Percentiles rank a stretch among this genome's conserved stretches.
Conservation (phyloP, 2,329 filamentous ascomycete genomes). For the Akanthomyces uredinophilus region DNA sequence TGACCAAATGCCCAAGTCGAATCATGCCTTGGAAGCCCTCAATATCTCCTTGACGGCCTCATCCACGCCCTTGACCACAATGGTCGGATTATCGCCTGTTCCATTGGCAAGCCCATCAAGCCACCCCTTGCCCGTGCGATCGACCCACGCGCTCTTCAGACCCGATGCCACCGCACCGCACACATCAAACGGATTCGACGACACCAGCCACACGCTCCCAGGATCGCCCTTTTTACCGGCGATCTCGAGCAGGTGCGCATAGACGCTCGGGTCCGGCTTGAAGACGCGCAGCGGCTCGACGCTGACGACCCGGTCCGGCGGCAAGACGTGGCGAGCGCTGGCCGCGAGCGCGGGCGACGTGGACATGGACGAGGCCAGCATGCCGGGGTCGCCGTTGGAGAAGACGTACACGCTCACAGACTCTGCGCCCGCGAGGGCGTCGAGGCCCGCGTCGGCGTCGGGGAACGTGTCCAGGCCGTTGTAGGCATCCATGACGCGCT, state of each 20-base stretch:
- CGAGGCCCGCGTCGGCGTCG: conserved; percentile 54
- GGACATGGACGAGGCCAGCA: conserved; percentile 57
- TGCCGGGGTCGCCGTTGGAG: conserved; percentile 61
- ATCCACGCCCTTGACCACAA: conserved; percentile 51
- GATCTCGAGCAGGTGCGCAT: conserved; percentile 51
- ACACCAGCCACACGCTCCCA: conserved; percentile 61
- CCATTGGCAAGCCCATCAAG: conserved; percentile 53
- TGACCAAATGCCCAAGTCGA: neutral
- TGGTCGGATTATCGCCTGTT: conserved; percentile 42
- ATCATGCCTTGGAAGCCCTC: neutral
- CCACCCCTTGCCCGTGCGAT: conserved; percentile 59
- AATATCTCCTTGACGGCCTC: conserved; percentile 44
- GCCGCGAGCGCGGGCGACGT: conserved; percentile 51
- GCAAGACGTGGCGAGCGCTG: conserved; percentile 41
- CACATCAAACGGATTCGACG: conserved; percentile 68
- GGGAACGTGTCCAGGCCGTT: conserved; percentile 59
- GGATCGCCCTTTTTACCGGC: conserved; percentile 42
- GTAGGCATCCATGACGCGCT: conserved; percentile 57
- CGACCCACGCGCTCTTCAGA: conserved; percentile 62
- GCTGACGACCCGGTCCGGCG: conserved; percentile 44
- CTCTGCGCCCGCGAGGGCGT: conserved; percentile 35
- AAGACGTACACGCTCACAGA: conserved; percentile 56
- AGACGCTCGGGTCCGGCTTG: conserved; percentile 61
- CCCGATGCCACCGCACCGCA: conserved; percentile 58
- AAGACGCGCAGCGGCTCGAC: conserved; percentile 56